phyloP scores from a whole-genome alignment of 2,329 filamentous ascomycete species.

The Thielaviopsis euricoi region DNA sequence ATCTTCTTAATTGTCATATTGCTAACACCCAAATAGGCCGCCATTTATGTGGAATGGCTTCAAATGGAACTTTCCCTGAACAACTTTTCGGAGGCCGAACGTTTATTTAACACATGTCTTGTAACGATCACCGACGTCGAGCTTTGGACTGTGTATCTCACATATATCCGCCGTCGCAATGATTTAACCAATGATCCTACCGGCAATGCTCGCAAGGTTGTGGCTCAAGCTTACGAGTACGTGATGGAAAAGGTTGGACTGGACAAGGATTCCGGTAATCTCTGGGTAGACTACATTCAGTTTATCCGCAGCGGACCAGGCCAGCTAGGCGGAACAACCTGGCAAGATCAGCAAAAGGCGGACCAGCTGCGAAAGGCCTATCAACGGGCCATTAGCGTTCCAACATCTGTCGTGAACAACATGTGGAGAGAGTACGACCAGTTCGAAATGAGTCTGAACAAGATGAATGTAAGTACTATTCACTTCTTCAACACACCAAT shows the following conservation, averaged over 20 bases:
- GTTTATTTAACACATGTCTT: slow-evolving; percentile 68
- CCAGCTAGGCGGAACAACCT: slow-evolving; percentile 64
- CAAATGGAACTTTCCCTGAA: slow-evolving; percentile 81
- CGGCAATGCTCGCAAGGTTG: slow-evolving; percentile 59
- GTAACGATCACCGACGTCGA: slow-evolving; percentile 66
- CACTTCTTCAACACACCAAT: not conserved
- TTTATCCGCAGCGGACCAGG: slow-evolving; percentile 84
- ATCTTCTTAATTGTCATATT: not conserved
- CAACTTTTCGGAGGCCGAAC: slow-evolving; percentile 64
- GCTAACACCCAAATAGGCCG: slow-evolving; percentile 45
- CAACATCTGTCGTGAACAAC: slow-evolving; percentile 64
- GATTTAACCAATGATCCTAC: slow-evolving; percentile 64
- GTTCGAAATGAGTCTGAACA: slow-evolving; percentile 89
- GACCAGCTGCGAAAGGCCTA: slow-evolving; percentile 84
- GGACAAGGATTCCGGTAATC: slow-evolving; percentile 72
- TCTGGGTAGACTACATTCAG: slow-evolving; percentile 91
- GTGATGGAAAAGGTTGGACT: slow-evolving; percentile 79
- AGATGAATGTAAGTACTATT: slow-evolving; percentile 48
- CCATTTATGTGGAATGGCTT: slow-evolving; percentile 78
- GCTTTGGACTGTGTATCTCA: slow-evolving; percentile 84
- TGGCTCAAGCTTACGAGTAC: slow-evolving; percentile 81
- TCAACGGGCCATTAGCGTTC: slow-evolving; percentile 74
- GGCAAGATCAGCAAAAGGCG: slow-evolving; percentile 98
- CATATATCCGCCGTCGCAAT: slow-evolving; percentile 85
- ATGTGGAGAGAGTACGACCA: slow-evolving; percentile 97